These are phyloP conservation scores for Aureobasidium lini DNA, from an alignment of 2,329 filamentous ascomycete species.

Conservation along the genomic window DNA sequence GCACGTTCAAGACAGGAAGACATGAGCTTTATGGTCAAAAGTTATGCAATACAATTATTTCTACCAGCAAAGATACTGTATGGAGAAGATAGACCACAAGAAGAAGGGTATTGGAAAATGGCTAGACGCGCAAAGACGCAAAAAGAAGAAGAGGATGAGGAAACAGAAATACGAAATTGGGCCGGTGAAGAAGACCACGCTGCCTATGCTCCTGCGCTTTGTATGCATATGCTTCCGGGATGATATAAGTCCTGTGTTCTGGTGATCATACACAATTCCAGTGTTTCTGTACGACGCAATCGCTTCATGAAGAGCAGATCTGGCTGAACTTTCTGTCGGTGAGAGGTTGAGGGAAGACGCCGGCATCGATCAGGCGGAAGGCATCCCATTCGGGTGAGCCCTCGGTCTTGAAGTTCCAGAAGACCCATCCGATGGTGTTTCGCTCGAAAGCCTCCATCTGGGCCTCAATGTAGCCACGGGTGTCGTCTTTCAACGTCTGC, in stretches of 20 bases:
- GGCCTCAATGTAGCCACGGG: constrained; percentile 46
- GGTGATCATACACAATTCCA: background rate
- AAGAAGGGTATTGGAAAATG: constrained; percentile 5
- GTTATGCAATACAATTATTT: constrained; percentile 13
- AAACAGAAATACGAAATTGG: background rate
- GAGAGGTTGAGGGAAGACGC: constrained; percentile 44
- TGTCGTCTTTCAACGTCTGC: constrained; percentile 38
- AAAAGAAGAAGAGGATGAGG: background rate
- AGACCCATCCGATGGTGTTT: constrained; percentile 46
- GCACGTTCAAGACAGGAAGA: background rate
- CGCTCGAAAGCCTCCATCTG: constrained; percentile 47
- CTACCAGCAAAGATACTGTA: constrained; percentile 7
- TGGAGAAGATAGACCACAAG: constrained; percentile 2
- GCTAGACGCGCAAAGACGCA: background rate
- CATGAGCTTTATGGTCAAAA: background rate
- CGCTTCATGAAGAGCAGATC: constrained; percentile 22
- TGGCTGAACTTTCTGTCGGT: constrained; percentile 21
- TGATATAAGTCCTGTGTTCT: background rate
- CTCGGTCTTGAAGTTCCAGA: constrained; percentile 54
- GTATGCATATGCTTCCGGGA: background rate
- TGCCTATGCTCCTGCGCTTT: background rate
- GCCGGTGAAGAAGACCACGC: background rate
- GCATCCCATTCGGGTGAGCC: constrained; percentile 45
- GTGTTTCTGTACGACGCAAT: constrained; percentile 1
- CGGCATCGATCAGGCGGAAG: constrained; percentile 41